phyloP scores from a whole-genome alignment of 2,329 filamentous ascomycete species.

The Aspergillus fischeri region DNA sequence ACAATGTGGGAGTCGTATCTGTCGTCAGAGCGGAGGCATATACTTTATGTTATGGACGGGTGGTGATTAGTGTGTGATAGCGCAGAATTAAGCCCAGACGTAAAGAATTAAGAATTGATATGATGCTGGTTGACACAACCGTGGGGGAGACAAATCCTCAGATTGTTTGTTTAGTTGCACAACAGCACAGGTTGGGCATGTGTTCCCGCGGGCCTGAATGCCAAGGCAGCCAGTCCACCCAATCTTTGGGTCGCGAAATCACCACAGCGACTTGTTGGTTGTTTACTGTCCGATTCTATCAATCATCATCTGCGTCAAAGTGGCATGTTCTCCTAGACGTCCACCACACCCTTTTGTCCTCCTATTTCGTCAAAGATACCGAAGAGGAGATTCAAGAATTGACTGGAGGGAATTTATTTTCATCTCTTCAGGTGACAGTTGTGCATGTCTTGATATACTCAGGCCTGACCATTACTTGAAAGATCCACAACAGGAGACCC shows the following conservation, averaged over 20 bases:
- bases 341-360: conserved; percentile 1
- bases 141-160: not conserved
- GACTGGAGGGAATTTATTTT: not conserved
- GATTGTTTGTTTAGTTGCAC: not conserved
- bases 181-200: not conserved
- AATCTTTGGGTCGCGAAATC: conserved; percentile 19
- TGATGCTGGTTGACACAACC: not conserved
- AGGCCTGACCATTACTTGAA: not conserved
- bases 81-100: not conserved
- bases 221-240: not conserved
- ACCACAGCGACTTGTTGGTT: conserved; percentile 22
- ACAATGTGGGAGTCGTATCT: not conserved
- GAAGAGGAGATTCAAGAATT: not conserved
- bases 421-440: not conserved
- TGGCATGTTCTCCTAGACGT: not conserved
- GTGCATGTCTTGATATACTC: not conserved
- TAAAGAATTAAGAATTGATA: not conserved
- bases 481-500: not conserved
- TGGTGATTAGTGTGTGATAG: not conserved
- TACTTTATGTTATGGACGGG: not conserved
- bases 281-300: conserved; percentile 11
- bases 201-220: not conserved
- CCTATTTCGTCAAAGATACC: not conserved
- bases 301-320: conserved; percentile 1
- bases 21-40: not conserved